Evolutionary conservation across 768 basidiomycete genomes (phyloP).

Genomic region (Mycena epipterygia): DNA sequence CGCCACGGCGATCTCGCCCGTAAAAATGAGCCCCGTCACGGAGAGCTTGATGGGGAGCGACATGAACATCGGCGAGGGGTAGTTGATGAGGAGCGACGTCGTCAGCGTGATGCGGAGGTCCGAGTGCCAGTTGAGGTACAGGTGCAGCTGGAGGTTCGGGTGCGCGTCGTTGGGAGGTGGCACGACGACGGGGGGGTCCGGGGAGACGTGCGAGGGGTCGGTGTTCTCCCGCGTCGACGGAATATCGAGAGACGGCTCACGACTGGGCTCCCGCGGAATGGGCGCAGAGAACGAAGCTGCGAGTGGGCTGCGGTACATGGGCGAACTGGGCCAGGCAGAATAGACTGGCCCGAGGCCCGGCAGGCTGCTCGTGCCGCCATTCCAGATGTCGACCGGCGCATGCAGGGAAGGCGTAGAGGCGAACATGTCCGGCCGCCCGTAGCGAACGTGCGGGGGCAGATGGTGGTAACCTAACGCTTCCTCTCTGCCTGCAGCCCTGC

Average conservation of each 20-base stretch:
- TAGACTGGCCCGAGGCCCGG: conserved; percentile 50
- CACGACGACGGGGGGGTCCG: conserved; percentile 35
- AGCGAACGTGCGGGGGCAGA: conserved; percentile 81
- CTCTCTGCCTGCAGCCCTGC: conserved; percentile 69
- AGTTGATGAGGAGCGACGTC: conserved; percentile 96
- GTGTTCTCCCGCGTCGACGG: conserved; percentile 31
- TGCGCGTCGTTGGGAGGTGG: conserved; percentile 51
- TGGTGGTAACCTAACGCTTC: conserved; percentile 75
- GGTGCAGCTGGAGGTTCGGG: conserved; percentile 90
- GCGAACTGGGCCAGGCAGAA: conserved; percentile 43
- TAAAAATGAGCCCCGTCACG: conserved; percentile 90
- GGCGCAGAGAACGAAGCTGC: conserved; percentile 50
- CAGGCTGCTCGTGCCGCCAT: conserved; percentile 53
- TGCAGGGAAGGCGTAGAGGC: conserved; percentile 65
- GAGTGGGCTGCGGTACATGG: conserved; percentile 52
- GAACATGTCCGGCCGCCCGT: conserved; percentile 73
- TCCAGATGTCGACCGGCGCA: conserved; percentile 61
- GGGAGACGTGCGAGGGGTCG: conserved; percentile 28
- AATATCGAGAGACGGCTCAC: conserved; percentile 33
- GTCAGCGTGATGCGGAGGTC: conserved; percentile 90
- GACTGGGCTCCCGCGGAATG: conserved; percentile 36
- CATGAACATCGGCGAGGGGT: conserved; percentile 97
- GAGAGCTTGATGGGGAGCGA: conserved; percentile 94
- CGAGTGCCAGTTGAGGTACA: conserved; percentile 88
- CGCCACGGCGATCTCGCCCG: conserved; percentile 90